phyloP scores from a whole-genome alignment of 1,284 basidiomycete genomes.

The Anthracocystis setariae region DNA sequence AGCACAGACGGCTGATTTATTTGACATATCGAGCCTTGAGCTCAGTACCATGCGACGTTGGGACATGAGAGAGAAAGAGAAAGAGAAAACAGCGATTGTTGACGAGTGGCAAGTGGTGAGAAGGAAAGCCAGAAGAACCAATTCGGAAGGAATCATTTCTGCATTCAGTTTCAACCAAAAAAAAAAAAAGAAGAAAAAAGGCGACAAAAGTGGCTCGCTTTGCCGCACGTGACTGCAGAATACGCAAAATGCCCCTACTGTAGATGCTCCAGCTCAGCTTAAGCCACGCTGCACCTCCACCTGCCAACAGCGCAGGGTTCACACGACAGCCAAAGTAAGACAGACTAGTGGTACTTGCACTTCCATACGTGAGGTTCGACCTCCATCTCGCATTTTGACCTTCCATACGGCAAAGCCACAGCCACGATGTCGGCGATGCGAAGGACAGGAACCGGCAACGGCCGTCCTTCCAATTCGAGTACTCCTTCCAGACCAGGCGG shows the following conservation, averaged over 20 bases:
- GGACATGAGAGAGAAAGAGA: background rate
- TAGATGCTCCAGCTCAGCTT: conserved; percentile 6
- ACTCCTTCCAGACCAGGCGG: conserved; percentile 25
- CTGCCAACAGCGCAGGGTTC: conserved; percentile 12
- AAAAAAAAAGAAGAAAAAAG: conserved; percentile 8
- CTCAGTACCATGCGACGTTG: background rate
- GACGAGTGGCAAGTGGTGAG: conserved; percentile 5
- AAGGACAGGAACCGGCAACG: conserved; percentile 20
- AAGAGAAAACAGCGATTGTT: conserved; percentile 1
- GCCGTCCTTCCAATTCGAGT: conserved; percentile 19
- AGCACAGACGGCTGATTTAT: no score
- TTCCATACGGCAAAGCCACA: background rate
- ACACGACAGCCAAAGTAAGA: conserved; percentile 3
- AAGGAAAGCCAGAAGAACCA: background rate
- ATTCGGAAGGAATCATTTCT: background rate
- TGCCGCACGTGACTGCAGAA: conserved; percentile 10
- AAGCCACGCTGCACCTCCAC: conserved; percentile 14
- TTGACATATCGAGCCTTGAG: no score
- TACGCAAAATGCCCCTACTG: no score
- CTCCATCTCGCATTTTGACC: background rate
- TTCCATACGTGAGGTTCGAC: background rate
- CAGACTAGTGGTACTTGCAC: background rate
- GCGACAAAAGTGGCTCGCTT: background rate
- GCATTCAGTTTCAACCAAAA: conserved; percentile 10
- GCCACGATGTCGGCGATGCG: conserved; percentile 33